phyloP scores from a whole-genome alignment of 108 stramenopile species.

The Cyclotella cryptica region DNA sequence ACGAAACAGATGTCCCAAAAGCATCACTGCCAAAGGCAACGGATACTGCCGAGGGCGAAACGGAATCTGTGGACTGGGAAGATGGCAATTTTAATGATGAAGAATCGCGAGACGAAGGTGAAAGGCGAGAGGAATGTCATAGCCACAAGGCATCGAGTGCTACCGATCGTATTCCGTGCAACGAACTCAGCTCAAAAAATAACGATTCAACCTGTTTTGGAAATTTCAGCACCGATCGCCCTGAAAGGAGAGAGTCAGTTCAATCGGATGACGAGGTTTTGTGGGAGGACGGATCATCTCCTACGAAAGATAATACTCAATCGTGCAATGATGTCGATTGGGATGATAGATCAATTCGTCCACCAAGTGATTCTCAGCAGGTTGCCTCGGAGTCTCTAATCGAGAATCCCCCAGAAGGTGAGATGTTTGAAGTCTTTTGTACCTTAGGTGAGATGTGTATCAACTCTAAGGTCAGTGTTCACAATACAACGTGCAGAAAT shows the following conservation, averaged over 20 bases:
- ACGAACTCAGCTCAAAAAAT: not conserved
- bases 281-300: no score
- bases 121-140: not conserved
- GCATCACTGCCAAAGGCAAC: not conserved
- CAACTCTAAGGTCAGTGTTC: not conserved
- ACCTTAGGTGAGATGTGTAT: not conserved
- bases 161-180: no score
- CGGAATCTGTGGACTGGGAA: conserved; percentile 58
- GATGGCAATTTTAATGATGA: conserved; percentile 48
- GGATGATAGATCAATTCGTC: not conserved
- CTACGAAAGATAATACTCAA: not conserved
- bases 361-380: not conserved
- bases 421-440: not conserved
- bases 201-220: not conserved
- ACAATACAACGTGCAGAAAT: no score
- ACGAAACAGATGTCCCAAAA: not conserved
- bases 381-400: no score
- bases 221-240: not conserved
- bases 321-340: not conserved
- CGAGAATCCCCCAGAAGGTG: not conserved
- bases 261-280: no score
- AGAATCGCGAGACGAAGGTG: not conserved
- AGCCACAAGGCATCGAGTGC: not conserved
- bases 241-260: no score
- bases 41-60: conserved; percentile 42